Percentiles rank a stretch among this genome's conserved stretches.
These are phyloP conservation scores for Crithidia thermophila DNA, from an alignment of 208 protist species.

Conservation along the genomic window DNA sequence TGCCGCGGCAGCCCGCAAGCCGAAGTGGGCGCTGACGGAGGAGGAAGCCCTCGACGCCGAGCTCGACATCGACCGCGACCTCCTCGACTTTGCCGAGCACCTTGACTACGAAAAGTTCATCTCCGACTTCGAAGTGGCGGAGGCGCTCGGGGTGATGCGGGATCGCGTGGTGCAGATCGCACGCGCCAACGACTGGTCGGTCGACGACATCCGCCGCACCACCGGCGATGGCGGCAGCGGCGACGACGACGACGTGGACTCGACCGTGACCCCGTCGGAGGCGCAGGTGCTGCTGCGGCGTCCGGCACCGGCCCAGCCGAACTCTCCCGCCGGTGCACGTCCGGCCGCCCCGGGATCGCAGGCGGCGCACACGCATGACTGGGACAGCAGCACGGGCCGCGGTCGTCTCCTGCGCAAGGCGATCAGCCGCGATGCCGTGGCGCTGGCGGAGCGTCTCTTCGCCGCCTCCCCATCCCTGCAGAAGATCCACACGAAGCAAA, in stretches of 20 bases:
- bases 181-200: constrained; percentile 72
- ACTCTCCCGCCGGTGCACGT: constrained; percentile 7
- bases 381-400: constrained; percentile 53
- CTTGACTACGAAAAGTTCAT: constrained; percentile 93
- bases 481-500: constrained; percentile 88
- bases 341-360: constrained; percentile 33
- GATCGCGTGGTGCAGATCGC: constrained; percentile 88
- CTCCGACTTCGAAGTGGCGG: constrained; percentile 88
- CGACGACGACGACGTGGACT: constrained; percentile 48
- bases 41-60: constrained; percentile 90
- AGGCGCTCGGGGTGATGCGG: constrained; percentile 89
- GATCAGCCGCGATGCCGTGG: constrained; percentile 79
- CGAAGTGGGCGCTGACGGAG: constrained; percentile 92
- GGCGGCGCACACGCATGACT: constrained; percentile 58
- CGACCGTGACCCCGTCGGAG: constrained; percentile 34
- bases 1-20: constrained; percentile 47
- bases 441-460: constrained; percentile 87
- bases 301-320: constrained; percentile 1
- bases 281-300: constrained; percentile 15
- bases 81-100: constrained; percentile 87
- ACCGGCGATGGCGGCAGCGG: constrained; percentile 32
- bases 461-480: constrained; percentile 77
- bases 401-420: constrained; percentile 62
- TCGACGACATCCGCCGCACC: constrained; percentile 66
- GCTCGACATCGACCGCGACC: constrained; percentile 59